Conservation (phyloP, 805 yeast species). For the Clavispora santaluciae region DNA sequence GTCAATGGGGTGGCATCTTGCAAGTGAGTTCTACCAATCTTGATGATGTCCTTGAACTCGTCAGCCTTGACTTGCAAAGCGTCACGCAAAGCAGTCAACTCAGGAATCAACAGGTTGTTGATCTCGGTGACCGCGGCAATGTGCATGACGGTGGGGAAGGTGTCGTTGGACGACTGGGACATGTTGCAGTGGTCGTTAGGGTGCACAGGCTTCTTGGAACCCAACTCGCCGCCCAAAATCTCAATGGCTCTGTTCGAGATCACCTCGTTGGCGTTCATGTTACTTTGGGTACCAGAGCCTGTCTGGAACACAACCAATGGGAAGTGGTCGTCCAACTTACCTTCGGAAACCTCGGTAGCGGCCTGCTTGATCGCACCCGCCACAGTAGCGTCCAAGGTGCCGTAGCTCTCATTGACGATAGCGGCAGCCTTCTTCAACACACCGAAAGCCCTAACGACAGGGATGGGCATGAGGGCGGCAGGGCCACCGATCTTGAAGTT, state of each 20-base stretch:
- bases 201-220: conserved; percentile 92
- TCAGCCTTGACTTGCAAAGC: conserved; percentile 72
- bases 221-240: conserved; percentile 84
- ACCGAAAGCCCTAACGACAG: conserved; percentile 89
- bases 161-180: conserved; percentile 98
- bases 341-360: conserved; percentile 91
- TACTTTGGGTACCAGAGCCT: conserved; percentile 97
- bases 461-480: conserved; percentile 86
- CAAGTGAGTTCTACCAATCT: conserved; percentile 97
- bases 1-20: conserved; percentile 99
- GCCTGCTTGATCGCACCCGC: conserved; percentile 86
- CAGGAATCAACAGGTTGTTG: conserved; percentile 69
- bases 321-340: conserved; percentile 89
- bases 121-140: conserved; percentile 96
- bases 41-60: conserved; percentile 85
- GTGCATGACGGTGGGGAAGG: conserved; percentile 99
- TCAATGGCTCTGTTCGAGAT: conserved; percentile 98
- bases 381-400: conserved; percentile 75
- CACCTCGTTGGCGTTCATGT: conserved; percentile 99
- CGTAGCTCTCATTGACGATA: conserved; percentile 76
- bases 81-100: conserved; percentile 69
- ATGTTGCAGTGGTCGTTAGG: conserved; percentile 98
- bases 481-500: conserved; percentile 96
- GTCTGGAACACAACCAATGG: conserved; percentile 99
- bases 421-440: conserved; percentile 93